Evolutionary conservation across 2,329 filamentous ascomycete genomes (phyloP).

Genomic region (Colletotrichum camelliae): DNA sequence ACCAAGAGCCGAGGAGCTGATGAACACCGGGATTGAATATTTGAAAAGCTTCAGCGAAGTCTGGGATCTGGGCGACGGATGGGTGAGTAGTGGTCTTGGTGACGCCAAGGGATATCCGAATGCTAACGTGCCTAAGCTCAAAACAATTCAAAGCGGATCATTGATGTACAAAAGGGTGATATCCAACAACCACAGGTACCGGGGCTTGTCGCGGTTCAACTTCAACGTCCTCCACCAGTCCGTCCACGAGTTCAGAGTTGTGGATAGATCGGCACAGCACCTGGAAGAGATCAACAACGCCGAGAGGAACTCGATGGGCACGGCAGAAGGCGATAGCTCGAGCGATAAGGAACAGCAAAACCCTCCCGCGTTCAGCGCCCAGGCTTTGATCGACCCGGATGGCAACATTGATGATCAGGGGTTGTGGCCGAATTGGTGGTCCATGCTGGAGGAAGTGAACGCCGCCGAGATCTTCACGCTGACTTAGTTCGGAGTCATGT

Average conservation of each 20-base stretch:
- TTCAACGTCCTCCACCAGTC: conserved; percentile 35
- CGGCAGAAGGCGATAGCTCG: not conserved
- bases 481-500: not conserved
- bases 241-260: conserved; percentile 33
- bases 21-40: conserved; percentile 30
- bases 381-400: not conserved
- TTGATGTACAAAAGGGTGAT: conserved; percentile 30
- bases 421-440: conserved; percentile 24
- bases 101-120: rapidly evolving
- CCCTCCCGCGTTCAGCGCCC: not conserved
- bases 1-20: conserved; percentile 22
- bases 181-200: conserved; percentile 26
- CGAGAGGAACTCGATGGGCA: conserved; percentile 8
- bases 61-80: conserved; percentile 34
- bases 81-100: conserved; percentile 21
- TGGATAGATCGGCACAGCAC: conserved; percentile 35
- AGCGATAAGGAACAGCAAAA: not conserved
- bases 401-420: conserved; percentile 15
- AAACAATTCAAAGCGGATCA: conserved; percentile 25
- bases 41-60: conserved; percentile 30
- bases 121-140: not conserved
- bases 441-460: conserved; percentile 20
- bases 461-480: conserved; percentile 2
- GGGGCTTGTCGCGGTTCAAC: conserved; percentile 30
- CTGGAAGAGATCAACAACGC: conserved; percentile 33